Percentiles rank a stretch among this genome's conserved stretches.
These are phyloP conservation scores for Multifurca ochricompacta DNA, from an alignment of 768 basidiomycete species.

Conservation along the genomic window DNA sequence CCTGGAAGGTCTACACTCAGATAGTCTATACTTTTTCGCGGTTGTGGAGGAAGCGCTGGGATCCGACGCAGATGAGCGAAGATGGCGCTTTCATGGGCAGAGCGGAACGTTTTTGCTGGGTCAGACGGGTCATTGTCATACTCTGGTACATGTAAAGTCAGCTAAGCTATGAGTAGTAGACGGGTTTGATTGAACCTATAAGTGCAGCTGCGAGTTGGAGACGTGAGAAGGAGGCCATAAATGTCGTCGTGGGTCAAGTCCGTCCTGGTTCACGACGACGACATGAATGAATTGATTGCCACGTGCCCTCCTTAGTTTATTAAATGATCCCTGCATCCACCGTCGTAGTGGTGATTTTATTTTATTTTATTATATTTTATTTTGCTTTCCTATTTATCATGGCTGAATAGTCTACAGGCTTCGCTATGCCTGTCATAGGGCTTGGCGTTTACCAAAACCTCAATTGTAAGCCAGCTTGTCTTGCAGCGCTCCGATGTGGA, in stretches of 20 bases:
- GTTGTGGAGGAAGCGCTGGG: slow-evolving; percentile 40
- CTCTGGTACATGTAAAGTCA: slow-evolving; percentile 41
- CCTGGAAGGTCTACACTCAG: slow-evolving; percentile 61
- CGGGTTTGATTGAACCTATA: slow-evolving; percentile 46
- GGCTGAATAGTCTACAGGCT: slow-evolving; percentile 32
- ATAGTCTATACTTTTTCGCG: slow-evolving; percentile 51
- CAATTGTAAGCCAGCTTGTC: slow-evolving; percentile 43
- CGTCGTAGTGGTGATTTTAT: not conserved
- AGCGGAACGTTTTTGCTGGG: slow-evolving; percentile 49
- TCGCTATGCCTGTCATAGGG: slow-evolving; percentile 56
- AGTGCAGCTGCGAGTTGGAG: slow-evolving; percentile 82
- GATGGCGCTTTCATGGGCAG: slow-evolving; percentile 78
- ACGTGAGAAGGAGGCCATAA: slow-evolving; percentile 58
- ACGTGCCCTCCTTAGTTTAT: slow-evolving; percentile 1
- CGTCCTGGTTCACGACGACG: no score
- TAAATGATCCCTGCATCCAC: not conserved
- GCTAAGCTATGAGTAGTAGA: not conserved
- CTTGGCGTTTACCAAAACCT: slow-evolving; percentile 67
- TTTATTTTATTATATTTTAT: no score
- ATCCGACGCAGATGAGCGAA: slow-evolving; percentile 68
- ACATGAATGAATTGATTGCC: not conserved
- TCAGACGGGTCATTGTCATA: slow-evolving; percentile 84
- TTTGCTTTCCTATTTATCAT: slow-evolving; percentile 26
- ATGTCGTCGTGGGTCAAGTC: not conserved
- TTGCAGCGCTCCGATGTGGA: slow-evolving; percentile 59